Evolutionary conservation across 2,329 filamentous ascomycete genomes (phyloP).

Genomic region (Westerdykella ornata): DNA sequence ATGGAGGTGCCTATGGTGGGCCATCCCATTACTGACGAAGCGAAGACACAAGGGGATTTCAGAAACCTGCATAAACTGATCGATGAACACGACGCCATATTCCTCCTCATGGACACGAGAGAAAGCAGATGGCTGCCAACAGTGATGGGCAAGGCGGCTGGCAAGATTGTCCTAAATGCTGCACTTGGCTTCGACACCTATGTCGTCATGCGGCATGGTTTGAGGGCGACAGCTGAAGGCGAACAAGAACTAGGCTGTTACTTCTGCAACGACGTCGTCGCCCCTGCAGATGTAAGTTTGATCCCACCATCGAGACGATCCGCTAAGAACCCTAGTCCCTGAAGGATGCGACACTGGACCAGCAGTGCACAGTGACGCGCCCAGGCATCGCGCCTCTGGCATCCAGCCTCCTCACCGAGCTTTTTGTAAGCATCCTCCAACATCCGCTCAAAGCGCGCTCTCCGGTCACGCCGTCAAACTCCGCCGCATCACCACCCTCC

Average conservation of each 20-base stretch:
- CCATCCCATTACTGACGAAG: slow-evolving; percentile 72
- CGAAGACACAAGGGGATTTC: slow-evolving; percentile 65
- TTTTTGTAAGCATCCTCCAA: slow-evolving; percentile 80
- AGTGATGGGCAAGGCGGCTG: slow-evolving; percentile 85
- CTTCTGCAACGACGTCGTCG: slow-evolving; percentile 97
- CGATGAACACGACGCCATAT: slow-evolving; percentile 81
- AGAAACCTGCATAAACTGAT: slow-evolving; percentile 68
- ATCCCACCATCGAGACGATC: neutral
- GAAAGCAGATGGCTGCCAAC: slow-evolving; percentile 95
- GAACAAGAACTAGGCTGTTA: slow-evolving; percentile 80
- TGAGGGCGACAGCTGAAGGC: slow-evolving; percentile 45
- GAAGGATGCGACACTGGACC: slow-evolving; percentile 90
- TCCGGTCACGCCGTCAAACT: slow-evolving; percentile 15
- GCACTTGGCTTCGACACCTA: slow-evolving; percentile 95
- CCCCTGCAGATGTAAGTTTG: slow-evolving; percentile 75
- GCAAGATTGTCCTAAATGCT: slow-evolving; percentile 95
- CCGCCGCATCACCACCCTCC: slow-evolving; percentile 4
- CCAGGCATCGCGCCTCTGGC: slow-evolving; percentile 89
- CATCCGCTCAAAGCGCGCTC: slow-evolving; percentile 45
- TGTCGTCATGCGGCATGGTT: slow-evolving; percentile 92
- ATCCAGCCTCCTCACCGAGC: slow-evolving; percentile 82
- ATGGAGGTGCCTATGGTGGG: slow-evolving; percentile 93
- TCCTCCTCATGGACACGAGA: slow-evolving; percentile 93
- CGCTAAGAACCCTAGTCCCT: slow-evolving; percentile 58
- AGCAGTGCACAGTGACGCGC: slow-evolving; percentile 95